Base-by-base conservation (phyloP, 1,139 yeast genomes). In the Suhomyces anneliseae region DNA sequence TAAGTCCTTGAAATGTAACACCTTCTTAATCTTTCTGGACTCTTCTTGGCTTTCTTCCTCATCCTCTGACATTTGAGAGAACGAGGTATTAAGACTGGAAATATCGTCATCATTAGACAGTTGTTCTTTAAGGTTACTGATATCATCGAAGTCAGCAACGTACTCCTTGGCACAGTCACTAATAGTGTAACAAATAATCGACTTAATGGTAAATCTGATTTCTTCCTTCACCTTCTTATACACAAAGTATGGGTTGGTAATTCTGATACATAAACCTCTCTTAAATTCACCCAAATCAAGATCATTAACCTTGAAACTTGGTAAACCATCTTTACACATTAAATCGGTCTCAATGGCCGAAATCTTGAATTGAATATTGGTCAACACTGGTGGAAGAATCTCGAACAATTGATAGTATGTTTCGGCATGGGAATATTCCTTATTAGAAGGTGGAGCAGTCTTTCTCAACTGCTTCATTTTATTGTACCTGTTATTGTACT, bases 311-410 rank as follows among this genome's bases (percentile, higher is more conserved):
- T 52, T 50, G 43, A 68, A 70, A 43, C 65, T 61, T 0, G 80
- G 80, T 15, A 76, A 58, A 6, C 71, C 70, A 49, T 75, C 80
- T 46, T 73, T 73, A 50, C 79, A 74, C 14, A 72, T 62, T 11
- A 75, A 60, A 47, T 72, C 75, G 1, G 69, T 62, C 46, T 68
- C 70, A 15, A 73, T 43, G 19, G 62, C 56, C 4, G 65, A 49
- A 10, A 72, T 51, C 24, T 59, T 60, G 26, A 69, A 45, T 49
- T 62, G 66, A 8, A 72, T 52, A 2, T 66, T 56, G 2, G 64
- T 54, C 5, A 75, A 43, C 36, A 62, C 53, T 0, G 56, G 39
- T 0, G 80, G 79, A 2, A 74, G 45, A 0, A 68, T 8, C 29
- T 64, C 59, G 44, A 74, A 73, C 4, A 74, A 43, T 19, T 67